phyloP scores from a whole-genome alignment of 2,329 filamentous ascomycete genomes.

The Pyricularia grisea region DNA sequence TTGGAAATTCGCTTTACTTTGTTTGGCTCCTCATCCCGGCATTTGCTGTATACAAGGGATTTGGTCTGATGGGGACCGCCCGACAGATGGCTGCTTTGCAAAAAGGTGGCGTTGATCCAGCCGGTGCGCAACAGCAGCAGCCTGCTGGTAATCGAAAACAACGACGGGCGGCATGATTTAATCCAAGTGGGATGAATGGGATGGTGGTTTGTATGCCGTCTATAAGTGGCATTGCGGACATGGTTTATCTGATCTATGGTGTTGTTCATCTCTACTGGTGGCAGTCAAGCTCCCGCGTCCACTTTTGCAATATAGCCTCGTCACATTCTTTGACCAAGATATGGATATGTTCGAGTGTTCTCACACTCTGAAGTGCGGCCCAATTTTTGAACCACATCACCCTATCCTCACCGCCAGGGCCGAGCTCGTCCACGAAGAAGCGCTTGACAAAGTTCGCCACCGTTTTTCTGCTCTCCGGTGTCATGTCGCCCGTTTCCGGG shows the following conservation, averaged over 20 bases:
- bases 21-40: conserved; percentile 46
- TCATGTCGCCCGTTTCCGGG: conserved; percentile 60
- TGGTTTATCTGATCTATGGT: not conserved
- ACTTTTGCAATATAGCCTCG: conserved; percentile 40
- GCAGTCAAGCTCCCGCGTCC: conserved; percentile 38
- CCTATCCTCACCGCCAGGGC: conserved; percentile 33
- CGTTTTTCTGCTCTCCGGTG: conserved; percentile 48
- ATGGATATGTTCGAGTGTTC: conserved; percentile 84
- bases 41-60: conserved; percentile 45
- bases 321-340: conserved; percentile 53
- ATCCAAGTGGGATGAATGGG: not conserved
- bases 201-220: not conserved
- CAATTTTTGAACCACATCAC: conserved; percentile 93
- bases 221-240: not conserved
- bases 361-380: conserved; percentile 78
- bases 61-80: conserved; percentile 42
- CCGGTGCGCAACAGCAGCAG: conserved; percentile 14
- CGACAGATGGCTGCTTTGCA: conserved; percentile 42
- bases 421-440: conserved; percentile 56
- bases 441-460: conserved; percentile 62
- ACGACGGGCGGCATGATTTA: conserved; percentile 37
- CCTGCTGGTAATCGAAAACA: conserved; percentile 42
- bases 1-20: conserved; percentile 69
- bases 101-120: conserved; percentile 23
- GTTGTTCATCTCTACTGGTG: conserved; percentile 8